Evolutionary conservation across 345 rosid species (phyloP).

Genomic region (Brassica incana): DNA sequence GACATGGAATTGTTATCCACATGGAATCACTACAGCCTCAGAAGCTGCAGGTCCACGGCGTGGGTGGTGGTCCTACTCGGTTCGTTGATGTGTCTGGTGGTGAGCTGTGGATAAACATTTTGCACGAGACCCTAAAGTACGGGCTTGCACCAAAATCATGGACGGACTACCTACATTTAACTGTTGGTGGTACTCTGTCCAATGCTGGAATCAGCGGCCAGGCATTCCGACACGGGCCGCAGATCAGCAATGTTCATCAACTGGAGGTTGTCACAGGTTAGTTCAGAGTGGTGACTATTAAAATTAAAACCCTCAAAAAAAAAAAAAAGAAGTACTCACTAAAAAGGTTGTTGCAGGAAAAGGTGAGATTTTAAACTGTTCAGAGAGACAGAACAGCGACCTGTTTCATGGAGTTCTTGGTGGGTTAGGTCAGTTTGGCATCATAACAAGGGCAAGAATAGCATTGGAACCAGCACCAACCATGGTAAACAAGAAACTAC

Average conservation of each 20-base stretch:
- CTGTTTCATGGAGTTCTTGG: constrained; percentile 85
- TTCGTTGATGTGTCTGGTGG: constrained; percentile 87
- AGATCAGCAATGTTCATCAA: constrained; percentile 90
- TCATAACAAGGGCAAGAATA: constrained; percentile 88
- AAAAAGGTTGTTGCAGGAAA: constrained; percentile 58
- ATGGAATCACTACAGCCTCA: constrained; percentile 66
- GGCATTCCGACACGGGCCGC: constrained; percentile 91
- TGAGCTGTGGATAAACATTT: constrained; percentile 88
- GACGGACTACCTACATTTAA: constrained; percentile 92
- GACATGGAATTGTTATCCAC: constrained; percentile 71
- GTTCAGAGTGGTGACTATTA: constrained; percentile 23
- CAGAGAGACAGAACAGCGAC: constrained; percentile 69
- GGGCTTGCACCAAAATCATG: constrained; percentile 93
- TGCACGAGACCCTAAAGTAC: constrained; percentile 61
- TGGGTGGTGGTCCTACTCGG: constrained; percentile 40
- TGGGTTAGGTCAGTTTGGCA: constrained; percentile 95
- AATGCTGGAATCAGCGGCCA: constrained; percentile 97
- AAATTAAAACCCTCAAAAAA: background rate
- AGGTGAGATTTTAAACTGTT: constrained; percentile 82
- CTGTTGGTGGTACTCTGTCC: constrained; percentile 93
- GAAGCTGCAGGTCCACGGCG: constrained; percentile 49
- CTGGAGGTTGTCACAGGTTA: constrained; percentile 93
- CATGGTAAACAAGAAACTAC: constrained; percentile 55
- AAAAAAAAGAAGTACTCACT: constrained; percentile 9
- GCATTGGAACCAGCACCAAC: constrained; percentile 77